phyloP scores from a whole-genome alignment of 495 filamentous ascomycete genomes.

The Patellaria atrata region DNA sequence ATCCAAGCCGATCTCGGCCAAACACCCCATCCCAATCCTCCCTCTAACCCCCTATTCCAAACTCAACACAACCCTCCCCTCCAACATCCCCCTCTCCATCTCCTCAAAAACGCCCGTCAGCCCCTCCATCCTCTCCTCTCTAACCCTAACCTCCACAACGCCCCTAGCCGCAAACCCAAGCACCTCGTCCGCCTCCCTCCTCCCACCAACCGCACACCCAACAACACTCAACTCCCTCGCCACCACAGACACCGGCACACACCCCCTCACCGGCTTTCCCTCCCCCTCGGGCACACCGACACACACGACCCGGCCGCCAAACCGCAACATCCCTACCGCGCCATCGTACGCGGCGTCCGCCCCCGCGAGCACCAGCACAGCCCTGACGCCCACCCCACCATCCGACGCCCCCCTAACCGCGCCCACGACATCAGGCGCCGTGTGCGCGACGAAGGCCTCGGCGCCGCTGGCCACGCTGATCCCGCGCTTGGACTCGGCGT shows the following conservation, averaged over 20 bases:
- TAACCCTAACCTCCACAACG: constrained; percentile 18
- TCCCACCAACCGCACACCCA: constrained; percentile 48
- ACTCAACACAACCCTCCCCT: constrained; percentile 28
- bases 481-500: constrained; percentile 46
- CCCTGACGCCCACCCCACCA: constrained; percentile 47
- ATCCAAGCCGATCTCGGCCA: no score
- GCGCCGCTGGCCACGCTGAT: constrained; percentile 47
- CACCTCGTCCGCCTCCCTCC: constrained; percentile 50
- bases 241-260: constrained; percentile 38
- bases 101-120: constrained; percentile 19
- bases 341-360: constrained; percentile 51
- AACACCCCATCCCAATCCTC: no score
- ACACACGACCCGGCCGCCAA: constrained; percentile 49
- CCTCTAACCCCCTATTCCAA: constrained; percentile 11
- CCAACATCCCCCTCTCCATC: constrained; percentile 21
- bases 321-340: constrained; percentile 42
- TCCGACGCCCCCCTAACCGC: constrained; percentile 42
- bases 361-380: constrained; percentile 48
- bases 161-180: constrained; percentile 41
- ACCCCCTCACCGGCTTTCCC: constrained; percentile 40
- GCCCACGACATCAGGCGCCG: constrained; percentile 35
- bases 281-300: constrained; percentile 55
- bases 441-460: constrained; percentile 53
- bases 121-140: constrained; percentile 18
- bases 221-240: constrained; percentile 40